These are phyloP conservation scores for Passalora sequoiae DNA, from an alignment of 2,329 filamentous ascomycete species.

Conservation along the genomic window DNA sequence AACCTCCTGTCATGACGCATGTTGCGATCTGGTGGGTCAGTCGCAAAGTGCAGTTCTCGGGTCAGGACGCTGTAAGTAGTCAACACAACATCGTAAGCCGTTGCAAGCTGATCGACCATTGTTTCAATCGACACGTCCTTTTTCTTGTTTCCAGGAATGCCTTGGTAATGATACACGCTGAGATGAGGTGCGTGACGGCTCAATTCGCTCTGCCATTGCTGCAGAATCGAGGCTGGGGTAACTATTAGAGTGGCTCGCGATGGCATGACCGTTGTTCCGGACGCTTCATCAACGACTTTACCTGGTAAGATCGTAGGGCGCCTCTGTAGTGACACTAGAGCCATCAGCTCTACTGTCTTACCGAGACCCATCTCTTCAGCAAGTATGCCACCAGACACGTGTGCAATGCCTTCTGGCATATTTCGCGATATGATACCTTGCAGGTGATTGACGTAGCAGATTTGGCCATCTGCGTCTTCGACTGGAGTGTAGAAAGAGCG, in stretches of 20 bases:
- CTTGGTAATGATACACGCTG: slow-evolving; percentile 53
- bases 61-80: slow-evolving; percentile 67
- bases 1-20: slow-evolving; percentile 47
- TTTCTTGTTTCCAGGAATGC: slow-evolving; percentile 38
- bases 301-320: slow-evolving; percentile 35
- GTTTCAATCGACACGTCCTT: slow-evolving; percentile 33
- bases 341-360: slow-evolving; percentile 71
- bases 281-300: slow-evolving; percentile 35
- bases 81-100: slow-evolving; percentile 53
- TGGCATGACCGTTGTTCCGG: slow-evolving; percentile 43
- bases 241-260: slow-evolving; percentile 59
- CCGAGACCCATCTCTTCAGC: slow-evolving; percentile 81
- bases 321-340: slow-evolving; percentile 61
- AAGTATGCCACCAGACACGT: slow-evolving; percentile 57
- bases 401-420: slow-evolving; percentile 40
- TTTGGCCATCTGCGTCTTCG: slow-evolving; percentile 44
- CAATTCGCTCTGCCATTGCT: slow-evolving; percentile 61
- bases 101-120: slow-evolving; percentile 44
- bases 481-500: slow-evolving; percentile 19
- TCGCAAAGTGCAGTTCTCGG: slow-evolving; percentile 72
- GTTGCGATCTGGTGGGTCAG: slow-evolving; percentile 64
- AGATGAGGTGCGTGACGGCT: slow-evolving; percentile 52
- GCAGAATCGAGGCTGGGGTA: slow-evolving; percentile 55
- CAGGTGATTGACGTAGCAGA: slow-evolving; percentile 57
- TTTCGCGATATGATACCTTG: slow-evolving; percentile 49